Evolutionary conservation across 169 alveolate species (phyloP), one percentile per base, ranked within the genome.

Genomic region (Cryptosporidium xiaoi): DNA sequence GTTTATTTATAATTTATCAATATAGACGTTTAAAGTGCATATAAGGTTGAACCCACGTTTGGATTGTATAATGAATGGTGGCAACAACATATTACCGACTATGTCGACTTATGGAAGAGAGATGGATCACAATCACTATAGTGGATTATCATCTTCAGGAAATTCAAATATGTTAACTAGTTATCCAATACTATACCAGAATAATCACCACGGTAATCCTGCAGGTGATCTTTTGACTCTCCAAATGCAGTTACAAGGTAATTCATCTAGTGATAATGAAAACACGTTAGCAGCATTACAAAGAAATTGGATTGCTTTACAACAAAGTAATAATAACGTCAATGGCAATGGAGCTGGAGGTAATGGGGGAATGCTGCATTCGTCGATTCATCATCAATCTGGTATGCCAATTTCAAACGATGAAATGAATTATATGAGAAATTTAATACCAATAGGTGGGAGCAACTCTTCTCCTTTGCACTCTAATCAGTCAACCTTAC

Each of bases 301-400:
- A 64, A 77, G 87, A 33, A 77, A 77, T 53, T 77, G 87, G 87
- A 77, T 77, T 27, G 87, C 87, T 44, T 77, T 77, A 51, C 87
- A 77, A 27, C 87, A 77, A 60, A 77, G 64, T 44, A 56, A 77
- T 48, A 53, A 53, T 60, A 62, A 50, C 64, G 67, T 69, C 15
- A 66, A 53, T 18, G 82, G 82, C 13, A 40, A 46, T 29, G 55
- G 66, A 10, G 3, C 83, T 51, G 83, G 67, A 20, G 29, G 44
- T 34, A 69, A 55, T 18, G 56, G 56, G 12, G 82, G 82, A 2
- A 51, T 69, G 67, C 20, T 69, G 40, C 87, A 77, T 34, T 77
- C 87, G 8, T 77, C 87, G 5, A 77, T 77, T 24, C 87, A 77
- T 27, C 87, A 77, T 51, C 87, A 68, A 10, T 40, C 84, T 71